These are phyloP conservation scores for Psidium guajava DNA, from an alignment of 345 rosid species.

Conservation along the genomic window DNA sequence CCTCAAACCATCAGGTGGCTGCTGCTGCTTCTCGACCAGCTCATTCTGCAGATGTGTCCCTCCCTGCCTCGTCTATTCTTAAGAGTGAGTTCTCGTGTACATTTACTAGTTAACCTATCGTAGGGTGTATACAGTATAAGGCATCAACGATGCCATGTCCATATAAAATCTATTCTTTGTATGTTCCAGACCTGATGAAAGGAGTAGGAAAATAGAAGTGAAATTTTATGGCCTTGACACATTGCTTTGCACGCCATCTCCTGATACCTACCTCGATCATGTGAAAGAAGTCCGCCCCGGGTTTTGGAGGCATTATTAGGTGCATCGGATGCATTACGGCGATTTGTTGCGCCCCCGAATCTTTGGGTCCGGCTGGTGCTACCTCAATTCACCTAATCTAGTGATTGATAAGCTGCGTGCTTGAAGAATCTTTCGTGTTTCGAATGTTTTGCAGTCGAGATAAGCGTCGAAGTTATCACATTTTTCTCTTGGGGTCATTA, in stretches of 20 bases:
- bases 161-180: not conserved
- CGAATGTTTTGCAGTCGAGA: not conserved
- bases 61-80: not conserved
- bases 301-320: not conserved
- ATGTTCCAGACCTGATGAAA: not conserved
- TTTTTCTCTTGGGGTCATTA: not conserved
- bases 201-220: not conserved
- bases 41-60: not conserved
- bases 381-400: not conserved
- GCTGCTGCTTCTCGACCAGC: not conserved
- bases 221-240: not conserved
- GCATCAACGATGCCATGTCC: not conserved
- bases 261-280: not conserved
- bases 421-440: not conserved
- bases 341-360: not conserved
- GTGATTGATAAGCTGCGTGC: not conserved
- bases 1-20: not conserved
- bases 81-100: not conserved
- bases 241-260: not conserved
- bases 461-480: not conserved
- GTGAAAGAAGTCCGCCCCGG: not conserved
- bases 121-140: not conserved
- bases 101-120: not conserved
- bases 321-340: not conserved
- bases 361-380: not conserved